These are phyloP conservation scores for Heritiera littoralis DNA, from an alignment of 345 rosid species.

Conservation along the genomic window DNA sequence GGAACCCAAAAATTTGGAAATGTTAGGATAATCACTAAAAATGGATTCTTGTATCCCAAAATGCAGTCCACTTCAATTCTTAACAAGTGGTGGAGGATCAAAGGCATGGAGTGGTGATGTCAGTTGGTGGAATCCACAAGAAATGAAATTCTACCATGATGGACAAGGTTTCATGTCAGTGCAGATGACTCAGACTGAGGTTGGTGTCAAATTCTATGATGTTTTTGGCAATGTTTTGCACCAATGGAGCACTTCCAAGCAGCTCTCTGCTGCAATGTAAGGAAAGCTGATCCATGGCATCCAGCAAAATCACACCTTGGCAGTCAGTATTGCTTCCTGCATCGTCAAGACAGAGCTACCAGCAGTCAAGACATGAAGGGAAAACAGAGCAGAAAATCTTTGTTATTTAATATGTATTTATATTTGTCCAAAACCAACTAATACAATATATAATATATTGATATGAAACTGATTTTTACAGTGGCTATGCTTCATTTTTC, in stretches of 20 bases:
- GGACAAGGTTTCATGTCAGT: conserved; percentile 84
- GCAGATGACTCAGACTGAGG: conserved; percentile 35
- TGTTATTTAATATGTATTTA: background rate
- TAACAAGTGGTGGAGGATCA: conserved; percentile 86
- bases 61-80: conserved; percentile 45
- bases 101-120: conserved; percentile 75
- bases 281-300: background rate
- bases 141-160: conserved; percentile 61
- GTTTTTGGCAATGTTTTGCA: conserved; percentile 57
- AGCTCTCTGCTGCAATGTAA: background rate
- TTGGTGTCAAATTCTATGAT: conserved; percentile 45
- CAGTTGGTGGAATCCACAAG: conserved; percentile 47
- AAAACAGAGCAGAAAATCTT: background rate
- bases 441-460: too few species aligned
- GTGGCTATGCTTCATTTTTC: background rate
- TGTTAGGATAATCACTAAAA: background rate
- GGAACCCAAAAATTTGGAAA: too few species aligned
- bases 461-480: background rate
- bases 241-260: conserved; percentile 39
- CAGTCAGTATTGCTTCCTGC: background rate
- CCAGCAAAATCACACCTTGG: background rate
- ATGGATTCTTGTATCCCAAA: background rate
- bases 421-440: background rate
- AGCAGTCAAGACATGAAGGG: background rate
- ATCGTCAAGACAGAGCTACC: background rate